phyloP scores from a whole-genome alignment of 345 rosid species.

The Rhodamnia rubescens region DNA sequence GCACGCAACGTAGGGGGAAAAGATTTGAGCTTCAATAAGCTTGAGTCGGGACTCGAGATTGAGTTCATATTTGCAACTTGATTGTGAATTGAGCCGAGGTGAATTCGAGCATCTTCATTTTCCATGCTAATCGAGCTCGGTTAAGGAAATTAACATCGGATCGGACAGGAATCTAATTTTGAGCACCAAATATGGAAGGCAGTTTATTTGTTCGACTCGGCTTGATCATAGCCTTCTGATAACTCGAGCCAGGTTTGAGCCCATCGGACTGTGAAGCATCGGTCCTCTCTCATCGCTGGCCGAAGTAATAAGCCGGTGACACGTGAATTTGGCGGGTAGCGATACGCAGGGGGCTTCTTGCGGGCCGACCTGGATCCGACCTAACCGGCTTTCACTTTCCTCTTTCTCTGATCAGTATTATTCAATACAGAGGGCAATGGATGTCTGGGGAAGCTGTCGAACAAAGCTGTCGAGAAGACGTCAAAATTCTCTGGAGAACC shows the following conservation, averaged over 20 bases:
- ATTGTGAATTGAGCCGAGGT: fast-evolving
- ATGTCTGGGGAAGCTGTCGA: neutral
- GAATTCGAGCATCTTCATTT: neutral
- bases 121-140: neutral
- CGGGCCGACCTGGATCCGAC: neutral
- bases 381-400: neutral
- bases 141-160: too few species aligned
- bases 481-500: too few species aligned
- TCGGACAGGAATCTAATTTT: neutral
- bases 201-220: neutral
- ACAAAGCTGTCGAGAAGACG: neutral
- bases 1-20: too few species aligned
- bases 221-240: neutral
- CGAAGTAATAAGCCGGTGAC: neutral
- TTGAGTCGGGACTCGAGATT: neutral
- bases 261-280: neutral
- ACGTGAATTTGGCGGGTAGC: neutral
- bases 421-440: neutral
- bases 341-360: neutral
- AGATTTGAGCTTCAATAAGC: neutral
- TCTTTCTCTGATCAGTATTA: neutral
- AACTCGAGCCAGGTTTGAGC: neutral
- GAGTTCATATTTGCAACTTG: neutral
- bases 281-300: neutral
- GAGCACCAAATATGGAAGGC: neutral